Percentiles rank a stretch among this genome's conserved stretches.
phyloP scores from a whole-genome alignment of 257 asterid genomes.

The Fraxinus anomala region DNA sequence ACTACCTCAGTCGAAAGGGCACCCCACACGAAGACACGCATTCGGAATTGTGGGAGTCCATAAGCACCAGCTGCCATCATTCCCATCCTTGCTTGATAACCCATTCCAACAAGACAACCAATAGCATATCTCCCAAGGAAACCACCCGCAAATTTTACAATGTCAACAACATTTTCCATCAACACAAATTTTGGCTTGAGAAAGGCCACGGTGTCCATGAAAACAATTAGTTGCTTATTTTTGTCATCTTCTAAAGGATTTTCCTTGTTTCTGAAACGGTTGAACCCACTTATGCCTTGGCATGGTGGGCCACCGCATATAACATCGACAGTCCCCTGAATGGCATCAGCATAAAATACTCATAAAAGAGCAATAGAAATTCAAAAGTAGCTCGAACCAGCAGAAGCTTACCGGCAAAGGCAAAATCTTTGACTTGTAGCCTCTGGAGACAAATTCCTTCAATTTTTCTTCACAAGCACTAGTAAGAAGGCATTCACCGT shows the following conservation, averaged over 20 bases:
- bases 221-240: constrained; percentile 64
- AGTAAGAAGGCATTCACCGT: background rate
- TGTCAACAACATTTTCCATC: constrained; percentile 90
- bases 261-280: constrained; percentile 52
- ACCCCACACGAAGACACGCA: constrained; percentile 83
- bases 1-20: constrained; percentile 69
- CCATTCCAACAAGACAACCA: constrained; percentile 62
- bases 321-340: constrained; percentile 76
- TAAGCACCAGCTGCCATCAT: constrained; percentile 88
- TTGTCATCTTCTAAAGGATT: constrained; percentile 62
- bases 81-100: constrained; percentile 75
- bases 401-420: constrained; percentile 68
- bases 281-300: constrained; percentile 89
- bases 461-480: constrained; percentile 68
- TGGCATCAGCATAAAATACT: background rate
- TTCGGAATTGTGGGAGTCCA: constrained; percentile 83
- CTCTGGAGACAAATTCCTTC: constrained; percentile 53
- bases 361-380: constrained; percentile 1
- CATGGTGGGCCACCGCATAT: constrained; percentile 97
- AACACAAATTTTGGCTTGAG: constrained; percentile 64
- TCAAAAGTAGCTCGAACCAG: background rate
- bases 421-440: constrained; percentile 50
- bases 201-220: constrained; percentile 61
- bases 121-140: constrained; percentile 78
- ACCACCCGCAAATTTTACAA: constrained; percentile 59